phyloP scores from a whole-genome alignment of 1,139 yeast species.

The Debaryomycetaceae sp. region DNA sequence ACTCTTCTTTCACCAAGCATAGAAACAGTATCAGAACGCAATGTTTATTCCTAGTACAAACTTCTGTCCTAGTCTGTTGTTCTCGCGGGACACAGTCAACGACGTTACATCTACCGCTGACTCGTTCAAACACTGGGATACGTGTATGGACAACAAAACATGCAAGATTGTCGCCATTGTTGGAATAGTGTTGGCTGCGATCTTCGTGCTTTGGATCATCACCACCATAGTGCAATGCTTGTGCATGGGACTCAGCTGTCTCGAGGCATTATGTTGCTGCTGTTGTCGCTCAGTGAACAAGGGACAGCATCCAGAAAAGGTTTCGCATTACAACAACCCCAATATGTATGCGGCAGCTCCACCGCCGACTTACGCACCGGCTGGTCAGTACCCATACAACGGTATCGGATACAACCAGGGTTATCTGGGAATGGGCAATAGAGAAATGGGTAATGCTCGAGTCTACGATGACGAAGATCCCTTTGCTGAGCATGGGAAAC shows the following conservation, averaged over 20 bases:
- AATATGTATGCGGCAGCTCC: conserved; percentile 35
- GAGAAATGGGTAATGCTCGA: background rate
- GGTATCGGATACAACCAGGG: conserved; percentile 10
- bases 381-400: conserved; percentile 8
- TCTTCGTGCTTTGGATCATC: conserved; percentile 43
- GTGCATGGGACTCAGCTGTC: conserved; percentile 44
- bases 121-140: conserved; percentile 66
- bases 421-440: conserved; percentile 10
- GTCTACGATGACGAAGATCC: conserved; percentile 12
- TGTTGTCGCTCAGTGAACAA: conserved; percentile 33
- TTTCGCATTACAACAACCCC: conserved; percentile 27
- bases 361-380: conserved; percentile 13
- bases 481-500: conserved; percentile 7
- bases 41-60: conserved; percentile 4
- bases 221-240: conserved; percentile 40
- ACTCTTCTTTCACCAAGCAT: background rate
- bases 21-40: background rate
- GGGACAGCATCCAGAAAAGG: conserved; percentile 14
- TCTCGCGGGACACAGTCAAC: conserved; percentile 9
- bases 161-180: conserved; percentile 79
- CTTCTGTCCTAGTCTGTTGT: conserved; percentile 5
- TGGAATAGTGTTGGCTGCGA: conserved; percentile 58
- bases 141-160: conserved; percentile 73
- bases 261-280: conserved; percentile 47
- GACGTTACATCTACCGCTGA: conserved; percentile 44